Base-by-base conservation (phyloP, 208 protist species). In the Trypanosoma grayi region DNA sequence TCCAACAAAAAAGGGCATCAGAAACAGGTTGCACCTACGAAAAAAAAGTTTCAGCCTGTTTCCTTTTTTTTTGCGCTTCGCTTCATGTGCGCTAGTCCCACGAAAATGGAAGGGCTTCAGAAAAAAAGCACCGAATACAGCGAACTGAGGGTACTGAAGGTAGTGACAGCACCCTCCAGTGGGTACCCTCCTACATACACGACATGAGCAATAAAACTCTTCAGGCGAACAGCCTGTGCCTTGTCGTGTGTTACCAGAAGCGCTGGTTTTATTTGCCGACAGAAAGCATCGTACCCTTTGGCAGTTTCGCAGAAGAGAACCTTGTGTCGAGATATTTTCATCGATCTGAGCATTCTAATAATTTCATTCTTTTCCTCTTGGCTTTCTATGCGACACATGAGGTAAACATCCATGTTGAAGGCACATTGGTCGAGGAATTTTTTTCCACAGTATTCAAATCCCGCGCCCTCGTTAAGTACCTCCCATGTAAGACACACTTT, bases 281-380 rank as follows among this genome's bases (percentile, higher is more conserved):
- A 85, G 64, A 95, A 88, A 20, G 89, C 85, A 33, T 90, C 83
- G 62, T 92, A 95, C 0, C 85, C 89, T 56, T 92, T 92, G 39
- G 57, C 56, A 0, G 85, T 93, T 27, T 79, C 77, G 53, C 83
- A 92, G 56, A 95, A 95, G 25, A 95, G 79, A 54, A 95, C 76
- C 18, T 79, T 75, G 63, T 93, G 83, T 24, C 89, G 83, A 53
- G 72, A 50, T 33, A 95, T 44, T 11, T 75, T 62, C 1, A 90
- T 73, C 31, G 40, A 69, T 5, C 67, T 59, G 10, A 93, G 50
- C 56, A 75, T 66, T 13, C 43, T 25, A 31, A 85, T 64, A 50
- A 92, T 72, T 0, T 22, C 39, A 24, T 69, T 72, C 44, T 83
- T 92, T 27, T 90, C 76, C 14, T 76, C 60, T 8, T 62, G 63